Evolutionary conservation across 495 filamentous ascomycete genomes (phyloP), one percentile per base, ranked within the genome.

Genomic region (Podospora appendiculata): DNA sequence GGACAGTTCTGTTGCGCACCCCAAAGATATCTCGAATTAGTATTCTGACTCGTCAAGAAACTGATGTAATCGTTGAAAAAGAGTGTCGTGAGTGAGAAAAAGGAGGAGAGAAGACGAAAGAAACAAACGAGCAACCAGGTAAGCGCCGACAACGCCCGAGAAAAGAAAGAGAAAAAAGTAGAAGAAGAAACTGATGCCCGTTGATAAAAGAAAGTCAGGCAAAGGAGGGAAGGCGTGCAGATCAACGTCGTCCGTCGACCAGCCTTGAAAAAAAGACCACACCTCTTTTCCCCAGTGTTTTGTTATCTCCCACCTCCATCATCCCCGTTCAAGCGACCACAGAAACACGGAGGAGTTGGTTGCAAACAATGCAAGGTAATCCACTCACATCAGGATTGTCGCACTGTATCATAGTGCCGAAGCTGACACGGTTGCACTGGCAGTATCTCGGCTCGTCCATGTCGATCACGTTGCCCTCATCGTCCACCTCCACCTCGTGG

Each of bases 361-460:
- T 2, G 25, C 25, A 25, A 25, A 25, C 25, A 25, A 25, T 25
- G 25, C 25, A 25, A 25, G 5, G 25, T 25, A 25, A 12, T 45
- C 6, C 10, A 77, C 89, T 81, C 76, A 95, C 91, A 75, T 94
- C 83, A 50, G 73, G 70, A 61, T 94, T 95, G 60, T 97, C 93
- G 60, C 93, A 98, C 58, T 84, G 84, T 62, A 98, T 91, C 93
- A 98, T 98, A 25, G 81, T 85, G 47, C 93, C 93, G 64, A 84
- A 95, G 63, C 89, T 95, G 41, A 97, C 90, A 50, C 92, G 79
- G 52, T 90, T 86, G 68, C 93, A 98, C 11, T 93, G 65, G 67
- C 93, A 98, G 66, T 96, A 98, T 47, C 83, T 76, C 12, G 88
- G 84, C 71, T 96, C 93, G 57, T 90, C 78, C 6, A 88, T 84